phyloP scores from a whole-genome alignment of 2,329 filamentous ascomycete genomes.

The Stachybotrys elegans region DNA sequence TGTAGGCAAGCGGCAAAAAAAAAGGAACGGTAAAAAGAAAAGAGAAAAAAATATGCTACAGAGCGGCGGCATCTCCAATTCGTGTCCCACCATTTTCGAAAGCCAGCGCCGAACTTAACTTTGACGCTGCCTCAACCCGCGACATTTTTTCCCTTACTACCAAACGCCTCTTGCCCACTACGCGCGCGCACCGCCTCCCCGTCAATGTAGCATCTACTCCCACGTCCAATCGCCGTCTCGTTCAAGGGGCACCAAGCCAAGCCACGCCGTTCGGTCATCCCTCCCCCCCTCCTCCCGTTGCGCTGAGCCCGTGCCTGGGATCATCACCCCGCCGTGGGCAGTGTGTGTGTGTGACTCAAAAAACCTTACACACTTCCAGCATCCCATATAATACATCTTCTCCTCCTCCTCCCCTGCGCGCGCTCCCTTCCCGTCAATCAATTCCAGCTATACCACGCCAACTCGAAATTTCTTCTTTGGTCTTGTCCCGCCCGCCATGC shows the following conservation, averaged over 20 bases:
- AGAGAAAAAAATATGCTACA: too few relatives aligned
- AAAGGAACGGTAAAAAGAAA: too few relatives aligned
- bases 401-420: not conserved
- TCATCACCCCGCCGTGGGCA: not conserved
- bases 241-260: constrained; percentile 4
- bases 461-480: too few relatives aligned
- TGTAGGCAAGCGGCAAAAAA: too few relatives aligned
- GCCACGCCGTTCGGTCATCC: constrained; percentile 14
- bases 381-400: not conserved
- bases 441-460: too few relatives aligned
- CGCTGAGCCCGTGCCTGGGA: not conserved
- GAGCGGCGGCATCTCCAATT: too few relatives aligned
- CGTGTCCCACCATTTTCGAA: too few relatives aligned
- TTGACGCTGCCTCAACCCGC: too few relatives aligned
- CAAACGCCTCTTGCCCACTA: too few relatives aligned
- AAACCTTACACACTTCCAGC: not conserved
- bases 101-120: too few relatives aligned
- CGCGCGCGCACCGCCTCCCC: too few relatives aligned
- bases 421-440: not conserved
- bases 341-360: not conserved
- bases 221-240: constrained; percentile 2
- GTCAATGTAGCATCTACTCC: constrained; percentile 20
- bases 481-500: constrained; percentile 16
- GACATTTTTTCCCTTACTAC: too few relatives aligned
- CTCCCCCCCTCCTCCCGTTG: constrained; percentile 4